Evolutionary conservation across 139 green algal species (phyloP), one percentile per base, ranked within the genome.

Genomic region (Monoraphidium neglectum): DNA sequence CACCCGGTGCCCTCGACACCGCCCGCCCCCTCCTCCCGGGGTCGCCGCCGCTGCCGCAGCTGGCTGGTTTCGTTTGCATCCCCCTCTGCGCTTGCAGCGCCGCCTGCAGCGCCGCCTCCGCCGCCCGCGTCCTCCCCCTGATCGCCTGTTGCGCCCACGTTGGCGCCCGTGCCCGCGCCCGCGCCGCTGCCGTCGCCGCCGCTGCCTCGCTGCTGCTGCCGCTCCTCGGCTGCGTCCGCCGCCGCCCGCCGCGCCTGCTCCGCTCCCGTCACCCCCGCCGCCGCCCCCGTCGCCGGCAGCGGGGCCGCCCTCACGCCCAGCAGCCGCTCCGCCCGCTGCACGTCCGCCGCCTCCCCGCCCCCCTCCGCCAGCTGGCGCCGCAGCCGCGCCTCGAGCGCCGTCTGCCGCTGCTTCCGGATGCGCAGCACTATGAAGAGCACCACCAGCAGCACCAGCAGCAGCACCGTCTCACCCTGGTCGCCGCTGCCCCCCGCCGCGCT

Each of bases 361-460:
- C 35, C 64, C 32, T 60, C 32, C 33, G 65, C 66, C n/a, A 43
- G 23, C 53, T 37, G 24, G 56, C 26, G 12, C 26, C 56, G 13
- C 54, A 74, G 23, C 36, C 56, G 40, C 24, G 69, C 30, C 35
- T 74, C 46, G 21, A 77, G 61, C 43, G 66, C 61, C 49, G 69
- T 54, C 70, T 77, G 69, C 33, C 72, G 61, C 61, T 82, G 69
- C 47, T 35, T 36, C 36, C 72, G 36, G 61, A 82, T 76, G 5
- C 46, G 49, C 26, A 76, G 77, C 70, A 70, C 77, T 13, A 83
- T 18, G 51, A 53, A 43, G 64, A 83, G 54, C 63, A 83, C 65
- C 5, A 35, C 59, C 32, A 76, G 38, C 68, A 76, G 46, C 51
- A 65, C 68, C 28, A 78, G 12, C 54, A 85, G 68, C 54, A 76